These are phyloP conservation scores for Aspergillus intermedius DNA, from an alignment of 2,329 filamentous ascomycete species.

Conservation along the genomic window DNA sequence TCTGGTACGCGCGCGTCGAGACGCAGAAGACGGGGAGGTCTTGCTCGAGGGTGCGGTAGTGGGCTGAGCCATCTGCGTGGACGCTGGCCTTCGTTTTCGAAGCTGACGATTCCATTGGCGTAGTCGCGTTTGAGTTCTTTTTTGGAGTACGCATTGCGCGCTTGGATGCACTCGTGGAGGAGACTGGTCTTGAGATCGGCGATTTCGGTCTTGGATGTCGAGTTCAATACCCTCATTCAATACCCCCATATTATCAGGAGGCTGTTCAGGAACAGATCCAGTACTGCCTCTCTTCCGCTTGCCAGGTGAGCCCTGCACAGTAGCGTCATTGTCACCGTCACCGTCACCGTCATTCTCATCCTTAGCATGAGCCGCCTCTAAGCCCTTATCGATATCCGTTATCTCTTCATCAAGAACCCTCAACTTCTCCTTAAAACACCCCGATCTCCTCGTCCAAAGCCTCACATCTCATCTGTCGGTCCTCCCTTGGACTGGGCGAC, in stretches of 20 bases:
- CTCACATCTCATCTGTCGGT: not conserved
- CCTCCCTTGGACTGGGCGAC: not conserved
- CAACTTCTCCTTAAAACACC: too few species aligned
- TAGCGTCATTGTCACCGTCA: too few species aligned
- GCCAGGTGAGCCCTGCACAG: not conserved
- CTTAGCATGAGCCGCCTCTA: too few species aligned
- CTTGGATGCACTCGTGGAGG: constrained; percentile 7
- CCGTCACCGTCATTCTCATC: too few species aligned
- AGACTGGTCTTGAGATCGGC: constrained; percentile 25
- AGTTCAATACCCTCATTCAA: too few species aligned
- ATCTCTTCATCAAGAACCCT: too few species aligned
- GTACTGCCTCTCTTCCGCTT: not conserved
- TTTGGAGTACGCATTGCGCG: constrained; percentile 5
- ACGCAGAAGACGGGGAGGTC: constrained; percentile 60
- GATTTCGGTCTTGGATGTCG: too few species aligned
- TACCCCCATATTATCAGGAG: too few species aligned
- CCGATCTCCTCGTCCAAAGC: constrained; percentile 7
- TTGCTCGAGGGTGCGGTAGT: constrained; percentile 50
- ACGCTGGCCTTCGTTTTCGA: too few species aligned
- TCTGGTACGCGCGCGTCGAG: constrained; percentile 57
- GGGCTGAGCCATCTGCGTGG: too few species aligned
- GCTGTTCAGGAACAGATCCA: too few species aligned
- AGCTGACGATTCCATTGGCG: not conserved
- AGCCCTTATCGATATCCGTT: too few species aligned
- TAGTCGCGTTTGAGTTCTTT: constrained; percentile 5